Conservation (phyloP, 345 rosid genomes). For the Salix udensis region DNA sequence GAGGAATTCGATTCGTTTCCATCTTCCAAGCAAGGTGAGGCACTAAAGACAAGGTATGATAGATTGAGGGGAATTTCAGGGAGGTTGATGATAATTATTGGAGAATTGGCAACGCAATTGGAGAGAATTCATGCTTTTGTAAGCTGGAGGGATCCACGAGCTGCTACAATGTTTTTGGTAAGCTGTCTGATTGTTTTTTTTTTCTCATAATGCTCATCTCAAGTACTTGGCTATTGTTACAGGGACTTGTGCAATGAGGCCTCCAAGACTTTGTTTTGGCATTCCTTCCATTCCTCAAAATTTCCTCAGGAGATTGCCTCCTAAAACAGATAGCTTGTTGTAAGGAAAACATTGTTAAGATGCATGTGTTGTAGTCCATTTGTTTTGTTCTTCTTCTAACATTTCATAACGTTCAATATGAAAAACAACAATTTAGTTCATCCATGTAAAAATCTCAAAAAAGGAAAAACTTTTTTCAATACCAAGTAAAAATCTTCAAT, state of each 20-base stretch:
- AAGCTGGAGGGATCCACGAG: conserved; percentile 10
- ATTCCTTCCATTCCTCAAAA: background rate
- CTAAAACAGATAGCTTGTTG: conserved; percentile 1
- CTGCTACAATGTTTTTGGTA: background rate
- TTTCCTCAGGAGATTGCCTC: conserved; percentile 7
- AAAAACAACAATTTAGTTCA: too few relatives aligned
- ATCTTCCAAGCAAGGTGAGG: conserved; percentile 17
- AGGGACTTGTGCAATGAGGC: conserved; percentile 1
- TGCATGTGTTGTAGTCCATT: background rate
- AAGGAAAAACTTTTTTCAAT: background rate
- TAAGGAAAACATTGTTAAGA: background rate
- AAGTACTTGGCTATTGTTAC: background rate
- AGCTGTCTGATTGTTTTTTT: background rate
- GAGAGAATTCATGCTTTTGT: conserved; percentile 4
- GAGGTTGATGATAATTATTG: conserved; percentile 17
- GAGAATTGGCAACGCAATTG: conserved; percentile 9
- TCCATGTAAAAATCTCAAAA: too few relatives aligned
- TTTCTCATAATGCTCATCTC: background rate
- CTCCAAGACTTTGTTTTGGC: background rate
- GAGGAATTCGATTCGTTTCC: conserved; percentile 40
- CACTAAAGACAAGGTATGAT: conserved; percentile 26
- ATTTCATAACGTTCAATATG: too few relatives aligned
- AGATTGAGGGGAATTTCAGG: conserved; percentile 41
- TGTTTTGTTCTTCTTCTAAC: background rate
- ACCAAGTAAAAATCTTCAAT: background rate